Percentiles rank a stretch among this genome's conserved stretches.
Evolutionary conservation across 1,139 yeast species (phyloP).

Genomic region (Yamadazyma trypodendri): DNA sequence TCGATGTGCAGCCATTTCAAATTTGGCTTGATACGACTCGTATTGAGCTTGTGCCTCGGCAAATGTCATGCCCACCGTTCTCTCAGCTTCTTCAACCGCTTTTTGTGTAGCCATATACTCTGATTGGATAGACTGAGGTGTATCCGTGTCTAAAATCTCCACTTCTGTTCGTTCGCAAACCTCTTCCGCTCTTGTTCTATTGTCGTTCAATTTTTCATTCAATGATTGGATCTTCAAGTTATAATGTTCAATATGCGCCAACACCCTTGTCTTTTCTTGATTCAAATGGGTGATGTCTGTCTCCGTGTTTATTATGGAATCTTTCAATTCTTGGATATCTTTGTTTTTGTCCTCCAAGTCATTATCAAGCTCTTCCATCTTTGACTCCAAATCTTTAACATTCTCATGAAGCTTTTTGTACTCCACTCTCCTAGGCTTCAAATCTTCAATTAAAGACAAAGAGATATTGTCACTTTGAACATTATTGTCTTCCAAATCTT

Average conservation of each 20-base stretch:
- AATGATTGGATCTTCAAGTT: constrained; percentile 13
- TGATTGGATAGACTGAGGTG: constrained; percentile 33
- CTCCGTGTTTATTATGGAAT: constrained; percentile 7
- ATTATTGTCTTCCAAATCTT: constrained; percentile 25
- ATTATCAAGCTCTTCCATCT: constrained; percentile 1
- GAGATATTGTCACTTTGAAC: constrained; percentile 26
- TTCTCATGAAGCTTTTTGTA: constrained; percentile 10
- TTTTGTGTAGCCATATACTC: constrained; percentile 33
- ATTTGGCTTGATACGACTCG: constrained; percentile 22
- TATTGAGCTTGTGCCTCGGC: constrained; percentile 40
- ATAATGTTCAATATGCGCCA: constrained; percentile 12
- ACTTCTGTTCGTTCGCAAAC: constrained; percentile 33
- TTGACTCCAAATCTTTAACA: constrained; percentile 1
- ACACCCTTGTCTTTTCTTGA: constrained; percentile 9
- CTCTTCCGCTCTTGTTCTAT: constrained; percentile 27
- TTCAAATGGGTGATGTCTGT: constrained; percentile 7
- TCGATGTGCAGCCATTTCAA: constrained; percentile 28
- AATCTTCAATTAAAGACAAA: constrained; percentile 27
- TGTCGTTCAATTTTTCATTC: constrained; percentile 12
- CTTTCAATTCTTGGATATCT: constrained; percentile 4
- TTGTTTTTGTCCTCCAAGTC: constrained; percentile 1
- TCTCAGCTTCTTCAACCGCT: constrained; percentile 39
- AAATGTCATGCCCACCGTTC: constrained; percentile 31
- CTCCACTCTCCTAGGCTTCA: constrained; percentile 5
- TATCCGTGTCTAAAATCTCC: constrained; percentile 28